Evolutionary conservation across 2,329 filamentous ascomycete genomes (phyloP).

Genomic region (Trichoderma citrinoviride): DNA sequence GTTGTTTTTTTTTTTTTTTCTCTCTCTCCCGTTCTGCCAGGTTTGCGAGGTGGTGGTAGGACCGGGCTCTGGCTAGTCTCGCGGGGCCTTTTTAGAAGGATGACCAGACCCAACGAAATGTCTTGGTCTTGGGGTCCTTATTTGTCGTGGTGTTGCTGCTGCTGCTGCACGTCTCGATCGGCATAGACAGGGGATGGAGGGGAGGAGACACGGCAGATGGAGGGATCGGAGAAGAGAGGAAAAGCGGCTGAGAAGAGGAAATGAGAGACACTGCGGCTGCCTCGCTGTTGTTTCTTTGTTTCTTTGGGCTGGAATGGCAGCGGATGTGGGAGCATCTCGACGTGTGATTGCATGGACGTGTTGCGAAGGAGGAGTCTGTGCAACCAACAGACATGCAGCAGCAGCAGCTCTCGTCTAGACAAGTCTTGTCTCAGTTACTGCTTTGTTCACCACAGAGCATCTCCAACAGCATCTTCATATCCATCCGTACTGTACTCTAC

Average conservation of each 20-base stretch:
- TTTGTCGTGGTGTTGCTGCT: not conserved
- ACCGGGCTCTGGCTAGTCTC: not conserved
- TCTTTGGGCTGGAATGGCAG: not conserved
- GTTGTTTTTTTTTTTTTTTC: not conserved
- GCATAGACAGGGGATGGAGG: not conserved
- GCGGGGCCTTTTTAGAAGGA: not conserved
- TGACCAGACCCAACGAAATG: not conserved
- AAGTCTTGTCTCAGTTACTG: too few relatives aligned
- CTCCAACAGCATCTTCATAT: too few relatives aligned
- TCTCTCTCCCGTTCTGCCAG: not conserved
- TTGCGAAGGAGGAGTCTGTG: too few relatives aligned
- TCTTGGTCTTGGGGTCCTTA: not conserved
- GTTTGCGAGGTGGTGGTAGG: not conserved
- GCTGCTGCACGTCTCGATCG: not conserved
- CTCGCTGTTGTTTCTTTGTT: not conserved
- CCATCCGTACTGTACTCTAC: not conserved
- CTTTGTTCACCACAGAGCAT: too few relatives aligned
- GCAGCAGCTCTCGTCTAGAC: too few relatives aligned
- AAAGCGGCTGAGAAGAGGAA: not conserved
- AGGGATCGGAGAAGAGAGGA: not conserved
- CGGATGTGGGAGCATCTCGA: too few relatives aligned
- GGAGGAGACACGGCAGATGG: not conserved
- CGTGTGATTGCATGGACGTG: too few relatives aligned
- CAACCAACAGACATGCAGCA: too few relatives aligned
- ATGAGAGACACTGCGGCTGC: not conserved